phyloP scores from a whole-genome alignment of 2,329 filamentous ascomycete species.

The Trichoderma sp. region DNA sequence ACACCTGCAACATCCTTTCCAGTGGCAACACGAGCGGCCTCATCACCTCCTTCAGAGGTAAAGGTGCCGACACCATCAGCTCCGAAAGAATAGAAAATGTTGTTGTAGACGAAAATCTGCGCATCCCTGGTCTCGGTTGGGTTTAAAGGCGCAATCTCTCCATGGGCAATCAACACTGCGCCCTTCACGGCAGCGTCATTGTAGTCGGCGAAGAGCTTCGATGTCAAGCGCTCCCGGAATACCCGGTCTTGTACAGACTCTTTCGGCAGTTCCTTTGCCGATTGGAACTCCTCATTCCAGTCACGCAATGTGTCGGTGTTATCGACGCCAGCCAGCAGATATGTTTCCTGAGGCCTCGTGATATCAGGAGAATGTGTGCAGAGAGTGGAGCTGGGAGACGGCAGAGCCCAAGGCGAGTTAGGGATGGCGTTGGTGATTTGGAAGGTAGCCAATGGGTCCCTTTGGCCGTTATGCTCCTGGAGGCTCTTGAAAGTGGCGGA shows the following conservation, averaged over 20 bases:
- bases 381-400: slow-evolving; percentile 60
- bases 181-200: slow-evolving; percentile 92
- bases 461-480: slow-evolving; percentile 79
- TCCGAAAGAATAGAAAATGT: slow-evolving; percentile 98
- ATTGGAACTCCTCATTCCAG: slow-evolving; percentile 99
- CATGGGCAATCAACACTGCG: slow-evolving; percentile 85
- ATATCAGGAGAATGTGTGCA: slow-evolving; percentile 77
- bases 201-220: slow-evolving; percentile 96
- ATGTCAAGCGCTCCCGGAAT: slow-evolving; percentile 88
- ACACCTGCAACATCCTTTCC: slow-evolving; percentile 96
- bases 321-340: slow-evolving; percentile 83
- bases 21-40: slow-evolving; percentile 91
- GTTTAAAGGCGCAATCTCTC: slow-evolving; percentile 90
- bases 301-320: slow-evolving; percentile 92
- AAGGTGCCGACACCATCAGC: slow-evolving; percentile 97
- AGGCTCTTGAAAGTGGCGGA: slow-evolving; percentile 69
- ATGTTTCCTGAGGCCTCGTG: slow-evolving; percentile 88
- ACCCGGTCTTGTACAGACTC: slow-evolving; percentile 94
- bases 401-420: slow-evolving; percentile 86
- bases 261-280: slow-evolving; percentile 88
- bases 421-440: slow-evolving; percentile 95
- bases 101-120: slow-evolving; percentile 99
- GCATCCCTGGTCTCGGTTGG: slow-evolving; percentile 89
- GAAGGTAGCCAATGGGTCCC: slow-evolving; percentile 87
- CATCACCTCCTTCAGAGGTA: slow-evolving; percentile 91